Evolutionary conservation across 495 filamentous ascomycete genomes (phyloP).

Genomic region (Penicillium pulvis): DNA sequence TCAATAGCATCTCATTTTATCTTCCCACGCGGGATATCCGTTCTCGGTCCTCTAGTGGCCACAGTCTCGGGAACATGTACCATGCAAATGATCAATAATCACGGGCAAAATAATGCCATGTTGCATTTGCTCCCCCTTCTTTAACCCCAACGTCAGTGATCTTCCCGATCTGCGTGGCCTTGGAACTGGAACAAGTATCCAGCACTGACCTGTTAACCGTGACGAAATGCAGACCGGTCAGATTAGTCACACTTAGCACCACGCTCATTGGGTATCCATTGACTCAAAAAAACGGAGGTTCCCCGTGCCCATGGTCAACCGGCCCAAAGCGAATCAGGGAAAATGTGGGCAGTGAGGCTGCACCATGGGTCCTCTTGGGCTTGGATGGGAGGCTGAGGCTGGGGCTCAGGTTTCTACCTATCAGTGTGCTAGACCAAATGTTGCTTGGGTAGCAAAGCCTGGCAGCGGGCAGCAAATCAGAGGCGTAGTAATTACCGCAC

Average conservation of each 20-base stretch:
- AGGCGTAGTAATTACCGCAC: not conserved
- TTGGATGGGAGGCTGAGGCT: not conserved
- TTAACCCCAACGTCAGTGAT: slow-evolving; percentile 33
- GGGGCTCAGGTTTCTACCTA: not conserved
- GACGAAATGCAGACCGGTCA: slow-evolving; percentile 26
- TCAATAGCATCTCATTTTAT: not conserved
- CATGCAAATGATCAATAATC: not conserved
- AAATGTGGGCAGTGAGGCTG: slow-evolving; percentile 5
- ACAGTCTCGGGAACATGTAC: not conserved
- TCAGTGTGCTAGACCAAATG: not conserved
- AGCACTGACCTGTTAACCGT: slow-evolving; percentile 14
- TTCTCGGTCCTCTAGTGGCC: slow-evolving; percentile 4
- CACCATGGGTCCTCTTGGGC: not conserved
- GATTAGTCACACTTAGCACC: slow-evolving; percentile 15
- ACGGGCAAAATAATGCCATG: not conserved
- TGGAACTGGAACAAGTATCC: slow-evolving; percentile 12
- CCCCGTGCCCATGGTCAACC: slow-evolving; percentile 1
- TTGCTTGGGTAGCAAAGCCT: not conserved
- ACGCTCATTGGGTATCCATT: not conserved
- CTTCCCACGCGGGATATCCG: not conserved
- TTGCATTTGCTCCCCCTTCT: slow-evolving; percentile 2
- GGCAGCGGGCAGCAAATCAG: slow-evolving; percentile 5
- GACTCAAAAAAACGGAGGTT: slow-evolving; percentile 1
- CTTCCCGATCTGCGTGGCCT: slow-evolving; percentile 30
- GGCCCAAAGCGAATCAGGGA: slow-evolving; percentile 1